phyloP scores from a whole-genome alignment of 306 rosid species.

The Malus fusca region DNA sequence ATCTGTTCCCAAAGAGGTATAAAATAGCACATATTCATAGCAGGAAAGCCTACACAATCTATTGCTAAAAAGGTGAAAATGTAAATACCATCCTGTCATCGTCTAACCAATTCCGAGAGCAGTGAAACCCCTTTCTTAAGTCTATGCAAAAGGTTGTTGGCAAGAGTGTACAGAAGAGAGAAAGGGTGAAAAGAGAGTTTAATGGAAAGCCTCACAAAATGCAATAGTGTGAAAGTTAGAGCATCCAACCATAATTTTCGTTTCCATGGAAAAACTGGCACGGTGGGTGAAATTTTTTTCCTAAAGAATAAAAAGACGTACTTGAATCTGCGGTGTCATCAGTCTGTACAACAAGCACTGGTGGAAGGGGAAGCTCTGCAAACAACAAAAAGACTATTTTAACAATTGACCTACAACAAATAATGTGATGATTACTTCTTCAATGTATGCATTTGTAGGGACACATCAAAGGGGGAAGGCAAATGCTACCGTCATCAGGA shows the following conservation, averaged over 20 bases:
- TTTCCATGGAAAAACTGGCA: background rate
- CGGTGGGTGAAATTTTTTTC: background rate
- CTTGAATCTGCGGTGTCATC: slow-evolving; percentile 74
- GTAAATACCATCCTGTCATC: too few relatives aligned
- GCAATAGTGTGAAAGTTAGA: too few relatives aligned
- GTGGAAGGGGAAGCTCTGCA: slow-evolving; percentile 30
- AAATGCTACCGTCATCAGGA: slow-evolving; percentile 61
- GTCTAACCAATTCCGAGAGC: too few relatives aligned
- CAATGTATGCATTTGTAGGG: background rate
- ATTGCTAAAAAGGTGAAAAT: too few relatives aligned
- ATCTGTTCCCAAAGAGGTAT: too few relatives aligned
- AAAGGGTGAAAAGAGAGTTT: too few relatives aligned
- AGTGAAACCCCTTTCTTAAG: too few relatives aligned
- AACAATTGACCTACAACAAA: background rate
- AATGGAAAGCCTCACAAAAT: too few relatives aligned
- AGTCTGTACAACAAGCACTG: slow-evolving; percentile 55
- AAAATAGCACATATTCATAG: too few relatives aligned
- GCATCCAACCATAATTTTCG: background rate
- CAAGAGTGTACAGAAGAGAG: too few relatives aligned
- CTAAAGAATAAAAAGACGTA: slow-evolving; percentile 23
- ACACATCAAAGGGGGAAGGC: background rate
- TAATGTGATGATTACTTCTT: background rate
- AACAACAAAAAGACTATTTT: background rate
- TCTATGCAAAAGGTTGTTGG: too few relatives aligned
- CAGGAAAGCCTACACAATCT: too few relatives aligned